Conservation (phyloP, 805 yeast genomes). For the Ascoidea asiatica region DNA sequence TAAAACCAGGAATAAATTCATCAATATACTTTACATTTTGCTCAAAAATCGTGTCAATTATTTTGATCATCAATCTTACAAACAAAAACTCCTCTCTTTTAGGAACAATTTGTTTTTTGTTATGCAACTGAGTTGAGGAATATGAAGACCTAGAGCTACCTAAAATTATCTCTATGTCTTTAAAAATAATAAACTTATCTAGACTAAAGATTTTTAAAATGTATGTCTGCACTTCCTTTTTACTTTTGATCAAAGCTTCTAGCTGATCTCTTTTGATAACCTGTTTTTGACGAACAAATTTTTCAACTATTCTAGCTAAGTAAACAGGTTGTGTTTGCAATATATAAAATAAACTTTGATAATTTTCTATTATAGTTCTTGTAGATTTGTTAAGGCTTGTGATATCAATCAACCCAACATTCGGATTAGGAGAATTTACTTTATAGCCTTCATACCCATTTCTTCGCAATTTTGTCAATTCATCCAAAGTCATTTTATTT, state of each 20-base stretch:
- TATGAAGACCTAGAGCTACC: background rate
- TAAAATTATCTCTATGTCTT: background rate
- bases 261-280: conserved; percentile 16
- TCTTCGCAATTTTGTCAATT: conserved; percentile 33
- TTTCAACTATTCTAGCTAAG: conserved; percentile 29
- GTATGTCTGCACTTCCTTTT: conserved; percentile 19
- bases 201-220: conserved; percentile 20
- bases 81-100: conserved; percentile 59
- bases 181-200: conserved; percentile 3
- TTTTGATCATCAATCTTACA: conserved; percentile 38
- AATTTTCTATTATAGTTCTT: conserved; percentile 43
- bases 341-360: conserved; percentile 68
- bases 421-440: conserved; percentile 4
- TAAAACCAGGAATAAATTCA: conserved; percentile 13
- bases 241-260: conserved; percentile 13
- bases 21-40: conserved; percentile 13
- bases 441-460: conserved; percentile 12
- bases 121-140: conserved; percentile 14
- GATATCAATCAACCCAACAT: conserved; percentile 12
- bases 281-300: conserved; percentile 15
- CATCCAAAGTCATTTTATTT: conserved; percentile 69
- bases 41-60: conserved; percentile 28
- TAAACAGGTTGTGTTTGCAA: conserved; percentile 76
- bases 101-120: conserved; percentile 11
- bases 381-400: conserved; percentile 17